Base-by-base conservation (phyloP, 2,329 filamentous ascomycete species). In the Cladosporium halotolerans region DNA sequence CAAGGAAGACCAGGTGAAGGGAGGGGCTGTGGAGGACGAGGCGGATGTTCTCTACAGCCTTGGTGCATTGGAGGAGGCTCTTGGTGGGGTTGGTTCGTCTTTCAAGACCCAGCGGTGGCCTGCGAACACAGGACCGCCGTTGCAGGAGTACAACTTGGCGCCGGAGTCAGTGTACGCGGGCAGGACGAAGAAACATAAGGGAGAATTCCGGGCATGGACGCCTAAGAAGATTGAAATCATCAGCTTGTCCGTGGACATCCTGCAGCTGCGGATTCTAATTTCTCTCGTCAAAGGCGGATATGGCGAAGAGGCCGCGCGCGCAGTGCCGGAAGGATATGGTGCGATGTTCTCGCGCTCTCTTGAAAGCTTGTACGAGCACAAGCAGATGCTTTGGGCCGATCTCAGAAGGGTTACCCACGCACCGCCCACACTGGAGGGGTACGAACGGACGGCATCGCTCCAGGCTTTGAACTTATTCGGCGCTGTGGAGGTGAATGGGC, bases 141-240 rank as follows among this genome's bases (percentile, higher is more conserved):
- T 57, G 4, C 36, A 64, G 11, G 58, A 57, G 3, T 54, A 67
- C 31, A 58, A 69, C 50, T 58, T 76, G 19, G 68, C 74, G 7
- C 74, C 75, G 3, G 71, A 76, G 50, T 77, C 74, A 3, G 60
- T 76, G 23, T 77, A 74, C 63, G 71, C 74, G 2, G 51, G 61
- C 5, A 19, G 14, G 16, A 14, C 9, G 13, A 49, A 41, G 31
- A 48, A 33, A 40, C 9, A 4, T 10, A 48, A 50, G 31, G 31
- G 32, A 2, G 39, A 54, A 4, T 13, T 19, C 11, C 41, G 45
- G 9, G 11, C 18, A 34, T 72, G 70, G 59, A 66, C 63, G 0
- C 64, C 67, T 52, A 75, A 75, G 58, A 77, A 77, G 61, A 48
- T 74, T 43, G 66, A 69, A 38, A 66, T 66, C 31, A 68, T 72